Percentiles rank a stretch among this genome's conserved stretches.
These are phyloP conservation scores for Leccinellum rugosiceps DNA, from an alignment of 768 basidiomycete species.

Conservation along the genomic window DNA sequence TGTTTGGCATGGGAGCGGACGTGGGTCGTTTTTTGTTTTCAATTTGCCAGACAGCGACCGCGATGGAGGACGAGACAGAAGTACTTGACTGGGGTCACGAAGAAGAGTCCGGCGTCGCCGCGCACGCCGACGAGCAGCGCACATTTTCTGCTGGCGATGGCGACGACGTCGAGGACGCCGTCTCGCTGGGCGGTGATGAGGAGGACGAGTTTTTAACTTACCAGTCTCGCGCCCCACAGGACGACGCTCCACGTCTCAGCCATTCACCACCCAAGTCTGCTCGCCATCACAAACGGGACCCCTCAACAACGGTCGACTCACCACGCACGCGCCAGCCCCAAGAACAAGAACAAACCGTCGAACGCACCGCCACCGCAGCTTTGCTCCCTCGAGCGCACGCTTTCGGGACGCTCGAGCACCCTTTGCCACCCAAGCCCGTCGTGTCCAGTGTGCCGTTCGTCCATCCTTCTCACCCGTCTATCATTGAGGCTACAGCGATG, in stretches of 20 bases:
- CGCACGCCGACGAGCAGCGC: slow-evolving; percentile 38
- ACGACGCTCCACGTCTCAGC: slow-evolving; percentile 21
- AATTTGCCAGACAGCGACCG: slow-evolving; percentile 9
- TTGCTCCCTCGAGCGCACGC: slow-evolving; percentile 18
- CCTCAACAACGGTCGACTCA: neutral
- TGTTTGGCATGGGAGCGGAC: neutral
- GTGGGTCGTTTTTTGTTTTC: slow-evolving; percentile 13
- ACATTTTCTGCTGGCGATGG: slow-evolving; percentile 30
- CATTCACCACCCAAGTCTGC: slow-evolving; percentile 17
- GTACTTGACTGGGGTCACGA: slow-evolving; percentile 68
- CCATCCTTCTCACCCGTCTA: slow-evolving; percentile 54
- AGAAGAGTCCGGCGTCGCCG: slow-evolving; percentile 43
- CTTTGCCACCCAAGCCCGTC: slow-evolving; percentile 65
- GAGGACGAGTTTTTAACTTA: slow-evolving; percentile 57
- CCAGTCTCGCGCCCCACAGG: slow-evolving; percentile 27
- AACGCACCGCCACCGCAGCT: slow-evolving; percentile 15
- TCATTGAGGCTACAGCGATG: slow-evolving; percentile 63
- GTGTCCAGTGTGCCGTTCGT: slow-evolving; percentile 49
- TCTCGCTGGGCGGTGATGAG: slow-evolving; percentile 72
- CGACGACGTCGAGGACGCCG: slow-evolving; percentile 57
- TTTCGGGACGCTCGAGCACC: slow-evolving; percentile 46
- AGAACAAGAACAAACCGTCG: slow-evolving; percentile 5
- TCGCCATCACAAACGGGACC: slow-evolving; percentile 17
- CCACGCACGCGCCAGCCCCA: slow-evolving; percentile 1
- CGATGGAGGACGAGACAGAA: slow-evolving; percentile 68